These are phyloP conservation scores for Pseudopyricularia javanii DNA, from an alignment of 2,329 filamentous ascomycete species.

Conservation along the genomic window DNA sequence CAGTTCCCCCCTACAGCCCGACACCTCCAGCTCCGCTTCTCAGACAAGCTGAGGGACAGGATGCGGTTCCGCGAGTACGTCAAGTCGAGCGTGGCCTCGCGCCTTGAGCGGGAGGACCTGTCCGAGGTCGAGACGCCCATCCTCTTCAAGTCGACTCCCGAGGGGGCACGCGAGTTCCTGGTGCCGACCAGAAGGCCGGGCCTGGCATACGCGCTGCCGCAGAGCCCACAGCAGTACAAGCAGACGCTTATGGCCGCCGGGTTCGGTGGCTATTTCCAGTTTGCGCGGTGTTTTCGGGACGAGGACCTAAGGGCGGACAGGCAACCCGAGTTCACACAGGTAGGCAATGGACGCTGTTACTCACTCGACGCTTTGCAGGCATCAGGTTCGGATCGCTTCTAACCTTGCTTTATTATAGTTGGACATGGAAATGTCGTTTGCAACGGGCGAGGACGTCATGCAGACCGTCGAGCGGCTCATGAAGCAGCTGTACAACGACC, in stretches of 20 bases:
- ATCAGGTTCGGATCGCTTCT: no score
- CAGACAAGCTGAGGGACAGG: conserved; percentile 51
- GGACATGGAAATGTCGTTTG: conserved; percentile 90
- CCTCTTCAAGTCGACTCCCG: conserved; percentile 93
- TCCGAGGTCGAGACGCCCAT: conserved; percentile 82
- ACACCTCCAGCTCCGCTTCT: conserved; percentile 75
- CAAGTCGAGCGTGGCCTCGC: conserved; percentile 25
- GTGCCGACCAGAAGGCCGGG: conserved; percentile 73
- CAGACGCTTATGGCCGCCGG: conserved; percentile 93
- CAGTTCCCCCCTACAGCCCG: conserved; percentile 63
- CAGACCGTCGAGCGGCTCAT: conserved; percentile 36
- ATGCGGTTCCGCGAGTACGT: conserved; percentile 58
- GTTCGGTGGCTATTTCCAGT: conserved; percentile 73
- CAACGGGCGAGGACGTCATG: conserved; percentile 61
- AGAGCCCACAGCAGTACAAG: conserved; percentile 97
- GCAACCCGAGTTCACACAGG: conserved; percentile 93
- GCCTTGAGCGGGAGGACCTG: conserved; percentile 40
- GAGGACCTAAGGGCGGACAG: conserved; percentile 86
- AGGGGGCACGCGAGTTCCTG: conserved; percentile 88
- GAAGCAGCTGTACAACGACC: conserved; percentile 30
- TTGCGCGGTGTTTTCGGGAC: conserved; percentile 89
- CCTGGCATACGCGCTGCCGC: conserved; percentile 78
- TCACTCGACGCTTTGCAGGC: no score
- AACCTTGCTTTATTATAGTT: conserved; percentile 49
- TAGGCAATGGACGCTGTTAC: no score